Evolutionary conservation across 208 protist genomes (phyloP).

Genomic region (Herpetomonas tarakana): DNA sequence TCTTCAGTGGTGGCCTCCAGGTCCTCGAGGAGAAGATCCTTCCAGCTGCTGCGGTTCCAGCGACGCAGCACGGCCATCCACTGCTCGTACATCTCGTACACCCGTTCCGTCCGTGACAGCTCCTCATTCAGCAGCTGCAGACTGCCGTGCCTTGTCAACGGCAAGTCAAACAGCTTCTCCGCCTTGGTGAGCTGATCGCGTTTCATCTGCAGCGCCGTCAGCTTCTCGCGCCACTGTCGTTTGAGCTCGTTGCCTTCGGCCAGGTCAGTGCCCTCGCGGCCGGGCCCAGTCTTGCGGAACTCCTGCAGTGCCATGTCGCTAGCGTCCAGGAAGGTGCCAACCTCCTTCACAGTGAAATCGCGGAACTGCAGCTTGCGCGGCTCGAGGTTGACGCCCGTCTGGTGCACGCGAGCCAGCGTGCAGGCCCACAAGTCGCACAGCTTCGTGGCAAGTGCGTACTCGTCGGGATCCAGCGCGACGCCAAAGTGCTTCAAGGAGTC

Average conservation of each 20-base stretch:
- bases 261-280: slow-evolving; percentile 79
- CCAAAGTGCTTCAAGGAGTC: slow-evolving; percentile 92
- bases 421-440: slow-evolving; percentile 83
- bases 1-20: slow-evolving; percentile 94
- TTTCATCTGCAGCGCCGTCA: slow-evolving; percentile 68
- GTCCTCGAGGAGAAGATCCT: slow-evolving; percentile 95
- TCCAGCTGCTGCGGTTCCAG: slow-evolving; percentile 97
- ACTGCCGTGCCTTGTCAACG: slow-evolving; percentile 91
- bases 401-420: slow-evolving; percentile 74
- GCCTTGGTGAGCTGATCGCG: slow-evolving; percentile 93
- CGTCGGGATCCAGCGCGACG: slow-evolving; percentile 77
- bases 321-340: slow-evolving; percentile 71
- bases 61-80: slow-evolving; percentile 87
- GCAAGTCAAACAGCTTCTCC: slow-evolving; percentile 97
- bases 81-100: slow-evolving; percentile 95
- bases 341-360: slow-evolving; percentile 89
- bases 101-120: slow-evolving; percentile 82
- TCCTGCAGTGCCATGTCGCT: slow-evolving; percentile 52
- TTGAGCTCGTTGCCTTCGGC: slow-evolving; percentile 90
- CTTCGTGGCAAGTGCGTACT: slow-evolving; percentile 72
- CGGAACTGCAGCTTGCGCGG: slow-evolving; percentile 94
- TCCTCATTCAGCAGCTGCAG: slow-evolving; percentile 92
- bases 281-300: slow-evolving; percentile 86
- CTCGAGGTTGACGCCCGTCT: slow-evolving; percentile 80
- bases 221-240: slow-evolving; percentile 76